Evolutionary conservation across 2,329 filamentous ascomycete species (phyloP), one percentile per base, ranked within the genome.

Genomic region (Ophiostoma populinum): DNA sequence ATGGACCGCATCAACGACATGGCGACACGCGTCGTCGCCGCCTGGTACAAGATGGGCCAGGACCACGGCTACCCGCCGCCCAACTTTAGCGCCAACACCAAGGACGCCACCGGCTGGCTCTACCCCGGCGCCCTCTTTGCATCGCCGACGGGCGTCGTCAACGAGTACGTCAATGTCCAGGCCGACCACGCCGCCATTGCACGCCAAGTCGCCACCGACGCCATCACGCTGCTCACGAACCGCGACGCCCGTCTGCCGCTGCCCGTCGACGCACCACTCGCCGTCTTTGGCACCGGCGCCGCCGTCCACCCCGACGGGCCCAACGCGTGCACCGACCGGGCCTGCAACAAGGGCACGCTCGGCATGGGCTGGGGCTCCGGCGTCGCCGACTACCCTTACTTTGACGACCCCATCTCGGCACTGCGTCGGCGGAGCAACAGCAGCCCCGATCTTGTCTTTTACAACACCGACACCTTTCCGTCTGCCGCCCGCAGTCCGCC

Each of bases 161-260:
- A 85, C 46, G 58, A 78, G 48, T 83, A 70, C 44, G 70, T 85
- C 41, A 62, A 69, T 42, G 67, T 70, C 1, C 62, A 69, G 42
- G 63, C 68, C 42, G 56, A 69, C 45, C 67, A 79, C 49, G 72
- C 66, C 32, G 57, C 62, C 8, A 49, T 70, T 25, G 62, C 64
- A 7, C 51, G 68, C 17, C 54, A 65, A 42, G 54, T 78, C 19
- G 65, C 67, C 11, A 58, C 40, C 33, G 63, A 73, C 45, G 62
- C 69, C 10, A 74, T 67, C 38, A 70, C 77, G 1, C 51, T 83
- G n/a, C 58, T 83, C 35, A 80, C 80, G 58, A 82, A 82, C 49
- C 57, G 58, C 2, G 61, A 50, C 32, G 18, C 25, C 3, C 31
- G 70, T 3, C 53, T 70, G n/a, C 66, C 66, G 3, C 47, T 70